Base-by-base conservation (phyloP, 73 alveolate genomes). In the Paramecium tetraurelia region DNA sequence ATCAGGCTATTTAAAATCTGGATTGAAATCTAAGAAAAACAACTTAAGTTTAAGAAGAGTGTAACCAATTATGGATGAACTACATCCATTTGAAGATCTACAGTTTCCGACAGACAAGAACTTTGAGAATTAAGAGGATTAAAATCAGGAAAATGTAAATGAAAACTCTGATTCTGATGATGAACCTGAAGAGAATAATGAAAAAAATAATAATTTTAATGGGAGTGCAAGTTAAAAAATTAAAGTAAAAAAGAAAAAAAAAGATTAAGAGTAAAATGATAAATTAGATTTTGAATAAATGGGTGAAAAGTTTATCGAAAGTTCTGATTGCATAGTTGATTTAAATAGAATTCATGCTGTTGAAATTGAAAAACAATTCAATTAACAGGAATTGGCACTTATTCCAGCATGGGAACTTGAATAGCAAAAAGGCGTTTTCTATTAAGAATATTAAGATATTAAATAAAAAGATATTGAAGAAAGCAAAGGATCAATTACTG, bases 241-340 rank as follows among this genome's bases (percentile, higher is more conserved):
- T 31, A 63, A 63, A 63, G 3, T 63, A 22, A 63, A 63, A 63
- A 63, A 63, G 84, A 63, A 63, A 63, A 63, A 63, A 63, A 63
- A 63, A 63, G 84, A 63, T 7, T 63, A 63, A 33, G 48, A 27
- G 5, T 0, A 27, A 3, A 63, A 63, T 63, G 84, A 63, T 7
- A 63, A 63, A 63, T 33, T 63, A 63, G 84, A 63, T 63, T 63
- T 63, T 63, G 53, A 63, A 27, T 63, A 63, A 63, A 63, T 63
- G 84, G 48, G 41, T 24, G 84, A 63, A 63, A 63, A 33, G 24
- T 63, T 63, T 63, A 11, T 12, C 12, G 84, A 63, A 0, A 63
- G 48, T 63, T 31, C 84, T 31, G 84, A 63, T 63, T 72, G 86
- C 46, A 72, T 72, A 0, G 86, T 72, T 29, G 63, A 72, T 72